Evolutionary conservation across 2,329 filamentous ascomycete species (phyloP).

Genomic region (Plectosphaerella cucumerina): DNA sequence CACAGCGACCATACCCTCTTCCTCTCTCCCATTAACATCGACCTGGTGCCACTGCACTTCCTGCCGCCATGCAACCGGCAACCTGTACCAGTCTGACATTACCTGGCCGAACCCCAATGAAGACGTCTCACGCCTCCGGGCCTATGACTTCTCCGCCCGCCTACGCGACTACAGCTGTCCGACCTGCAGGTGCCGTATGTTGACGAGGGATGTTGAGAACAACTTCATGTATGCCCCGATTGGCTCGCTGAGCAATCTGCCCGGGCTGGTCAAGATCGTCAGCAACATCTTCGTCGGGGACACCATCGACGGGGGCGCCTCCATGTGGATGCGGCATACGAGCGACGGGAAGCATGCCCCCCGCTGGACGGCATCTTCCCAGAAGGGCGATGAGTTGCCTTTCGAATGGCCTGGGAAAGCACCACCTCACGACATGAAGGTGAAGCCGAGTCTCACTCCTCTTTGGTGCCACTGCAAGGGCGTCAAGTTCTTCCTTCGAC

Average conservation of each 20-base stretch:
- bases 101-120: conserved; percentile 30
- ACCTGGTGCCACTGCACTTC: conserved; percentile 45
- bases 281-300: conserved; percentile 43
- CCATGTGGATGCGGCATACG: conserved; percentile 35
- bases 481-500: conserved; percentile 34
- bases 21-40: conserved; percentile 35
- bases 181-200: conserved; percentile 35
- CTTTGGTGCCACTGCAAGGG: conserved; percentile 43
- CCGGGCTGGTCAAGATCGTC: conserved; percentile 24
- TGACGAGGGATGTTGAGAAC: neutral
- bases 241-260: conserved; percentile 29
- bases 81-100: conserved; percentile 29
- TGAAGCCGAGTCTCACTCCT: conserved; percentile 20
- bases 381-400: conserved; percentile 21
- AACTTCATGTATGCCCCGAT: conserved; percentile 25
- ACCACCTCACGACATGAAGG: neutral
- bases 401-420: conserved; percentile 23
- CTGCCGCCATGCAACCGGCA: conserved; percentile 41
- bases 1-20: conserved; percentile 23
- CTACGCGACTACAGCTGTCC: conserved; percentile 35
- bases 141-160: conserved; percentile 29
- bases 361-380: conserved; percentile 19
- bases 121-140: conserved; percentile 23
- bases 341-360: conserved; percentile 17
- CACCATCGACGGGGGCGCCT: conserved; percentile 48